Percentiles rank a stretch among this genome's conserved stretches.
Evolutionary conservation across 805 yeast species (phyloP).

Genomic region (Yamadazyma tumulicola): DNA sequence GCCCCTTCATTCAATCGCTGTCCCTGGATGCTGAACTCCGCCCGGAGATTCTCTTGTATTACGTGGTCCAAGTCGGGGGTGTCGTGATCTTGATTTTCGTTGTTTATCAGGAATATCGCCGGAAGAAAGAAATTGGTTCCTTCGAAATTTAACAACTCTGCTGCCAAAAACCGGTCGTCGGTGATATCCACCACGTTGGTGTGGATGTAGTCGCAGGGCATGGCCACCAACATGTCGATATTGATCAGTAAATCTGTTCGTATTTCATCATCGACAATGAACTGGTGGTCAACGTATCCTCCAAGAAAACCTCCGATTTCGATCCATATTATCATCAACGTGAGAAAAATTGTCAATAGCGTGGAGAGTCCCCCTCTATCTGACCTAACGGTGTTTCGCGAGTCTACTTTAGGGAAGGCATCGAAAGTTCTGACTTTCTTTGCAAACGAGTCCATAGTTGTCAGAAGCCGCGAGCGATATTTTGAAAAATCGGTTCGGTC

Average conservation of each 20-base stretch:
- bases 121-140: constrained; percentile 61
- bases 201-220: constrained; percentile 76
- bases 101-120: constrained; percentile 36
- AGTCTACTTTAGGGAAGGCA: constrained; percentile 45
- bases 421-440: constrained; percentile 42
- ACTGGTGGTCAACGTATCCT: constrained; percentile 75
- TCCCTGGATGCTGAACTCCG: constrained; percentile 53
- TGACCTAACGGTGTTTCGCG: constrained; percentile 65
- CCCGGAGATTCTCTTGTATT: constrained; percentile 61
- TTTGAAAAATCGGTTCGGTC: too few relatives aligned
- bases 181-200: constrained; percentile 78
- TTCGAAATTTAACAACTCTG: constrained; percentile 69
- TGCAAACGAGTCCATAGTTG: constrained; percentile 33
- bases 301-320: constrained; percentile 84
- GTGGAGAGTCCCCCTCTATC: constrained; percentile 76
- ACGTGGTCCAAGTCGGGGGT: constrained; percentile 65
- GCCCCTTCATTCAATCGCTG: constrained; percentile 46
- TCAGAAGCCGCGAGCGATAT: too few relatives aligned
- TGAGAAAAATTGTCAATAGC: constrained; percentile 54
- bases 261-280: constrained; percentile 63
- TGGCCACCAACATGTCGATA: constrained; percentile 73
- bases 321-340: constrained; percentile 72
- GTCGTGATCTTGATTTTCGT: constrained; percentile 44
- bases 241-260: constrained; percentile 63
- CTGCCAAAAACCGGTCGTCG: constrained; percentile 72